Evolutionary conservation across 192 early-diverging fungal genomes (phyloP).

Genomic region (Gamsiella multidivaricata): DNA sequence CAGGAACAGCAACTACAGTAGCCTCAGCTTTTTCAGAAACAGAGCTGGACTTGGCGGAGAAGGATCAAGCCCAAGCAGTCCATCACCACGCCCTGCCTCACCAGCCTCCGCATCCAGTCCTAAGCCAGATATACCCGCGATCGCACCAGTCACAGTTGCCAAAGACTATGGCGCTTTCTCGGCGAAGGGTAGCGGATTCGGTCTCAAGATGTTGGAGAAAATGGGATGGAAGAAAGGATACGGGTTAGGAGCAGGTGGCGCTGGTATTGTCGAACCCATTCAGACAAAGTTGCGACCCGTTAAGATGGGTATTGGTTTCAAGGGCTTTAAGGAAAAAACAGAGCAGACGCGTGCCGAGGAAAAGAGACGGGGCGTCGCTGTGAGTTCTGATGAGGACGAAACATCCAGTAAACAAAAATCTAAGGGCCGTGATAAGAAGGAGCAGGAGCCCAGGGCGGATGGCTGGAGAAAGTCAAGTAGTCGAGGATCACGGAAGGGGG

Average conservation of each 20-base stretch:
- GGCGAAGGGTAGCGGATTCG: slow-evolving; percentile 78
- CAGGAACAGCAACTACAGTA: slow-evolving; percentile 9
- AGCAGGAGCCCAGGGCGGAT: slow-evolving; percentile 43
- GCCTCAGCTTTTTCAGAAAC: slow-evolving; percentile 37
- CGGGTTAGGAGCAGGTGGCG: slow-evolving; percentile 88
- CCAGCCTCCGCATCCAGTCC: slow-evolving; percentile 21
- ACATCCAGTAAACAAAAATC: slow-evolving; percentile 33
- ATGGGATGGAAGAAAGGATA: slow-evolving; percentile 92
- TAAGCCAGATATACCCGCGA: slow-evolving; percentile 16
- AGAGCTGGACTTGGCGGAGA: slow-evolving; percentile 20
- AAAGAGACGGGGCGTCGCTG: slow-evolving; percentile 38
- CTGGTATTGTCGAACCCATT: slow-evolving; percentile 92
- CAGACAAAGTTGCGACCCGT: slow-evolving; percentile 86
- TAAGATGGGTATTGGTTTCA: slow-evolving; percentile 85
- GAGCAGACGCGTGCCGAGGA: slow-evolving; percentile 68
- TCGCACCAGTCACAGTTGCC: slow-evolving; percentile 55
- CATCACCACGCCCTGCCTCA: slow-evolving; percentile 21
- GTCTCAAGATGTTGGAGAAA: slow-evolving; percentile 85
- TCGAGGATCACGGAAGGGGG: slow-evolving; percentile 32
- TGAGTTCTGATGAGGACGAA: slow-evolving; percentile 49
- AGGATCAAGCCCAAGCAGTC: slow-evolving; percentile 16
- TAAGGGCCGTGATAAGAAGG: slow-evolving; percentile 31
- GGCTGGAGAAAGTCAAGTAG: slow-evolving; percentile 60
- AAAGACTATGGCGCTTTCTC: slow-evolving; percentile 90
- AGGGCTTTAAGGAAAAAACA: slow-evolving; percentile 83